Percentiles rank a stretch among this genome's conserved stretches.
These are phyloP conservation scores for Chaetothyriales sp. DNA, from an alignment of 2,329 filamentous ascomycete species.

Conservation along the genomic window DNA sequence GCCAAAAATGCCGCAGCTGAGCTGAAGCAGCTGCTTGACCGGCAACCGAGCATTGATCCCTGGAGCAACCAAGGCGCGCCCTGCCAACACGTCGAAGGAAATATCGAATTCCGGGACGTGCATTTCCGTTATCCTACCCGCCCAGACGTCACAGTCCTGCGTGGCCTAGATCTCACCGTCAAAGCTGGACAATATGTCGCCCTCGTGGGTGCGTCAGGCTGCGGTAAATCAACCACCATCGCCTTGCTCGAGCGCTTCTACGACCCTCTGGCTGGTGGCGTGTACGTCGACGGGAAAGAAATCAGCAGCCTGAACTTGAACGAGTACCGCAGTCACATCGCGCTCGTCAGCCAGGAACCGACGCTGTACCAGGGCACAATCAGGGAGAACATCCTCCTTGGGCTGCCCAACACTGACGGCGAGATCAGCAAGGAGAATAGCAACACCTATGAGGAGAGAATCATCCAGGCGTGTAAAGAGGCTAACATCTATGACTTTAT, in stretches of 20 bases:
- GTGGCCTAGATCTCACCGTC: slow-evolving; percentile 51
- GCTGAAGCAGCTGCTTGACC: slow-evolving; percentile 71
- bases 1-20: slow-evolving; percentile 69
- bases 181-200: slow-evolving; percentile 42
- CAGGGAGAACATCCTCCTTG: slow-evolving; percentile 75
- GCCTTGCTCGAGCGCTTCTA: slow-evolving; percentile 89
- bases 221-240: slow-evolving; percentile 89
- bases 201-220: slow-evolving; percentile 83
- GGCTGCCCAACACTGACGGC: slow-evolving; percentile 21
- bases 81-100: slow-evolving; percentile 52
- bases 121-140: slow-evolving; percentile 90
- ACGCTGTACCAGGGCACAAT: slow-evolving; percentile 90
- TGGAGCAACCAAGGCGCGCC: slow-evolving; percentile 57
- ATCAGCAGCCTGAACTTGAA: slow-evolving; percentile 70
- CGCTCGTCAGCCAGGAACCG: slow-evolving; percentile 85
- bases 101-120: slow-evolving; percentile 78
- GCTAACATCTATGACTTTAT: slow-evolving; percentile 92
- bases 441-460: slow-evolving; percentile 51
- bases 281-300: slow-evolving; percentile 71
- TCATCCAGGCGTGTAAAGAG: slow-evolving; percentile 69
- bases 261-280: slow-evolving; percentile 63
- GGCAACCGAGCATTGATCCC: slow-evolving; percentile 64
- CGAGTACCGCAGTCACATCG: slow-evolving; percentile 68
- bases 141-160: slow-evolving; percentile 79
- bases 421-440: not conserved